These are phyloP conservation scores for Colletotrichum sp. DNA, from an alignment of 2,329 filamentous ascomycete species.

Conservation along the genomic window DNA sequence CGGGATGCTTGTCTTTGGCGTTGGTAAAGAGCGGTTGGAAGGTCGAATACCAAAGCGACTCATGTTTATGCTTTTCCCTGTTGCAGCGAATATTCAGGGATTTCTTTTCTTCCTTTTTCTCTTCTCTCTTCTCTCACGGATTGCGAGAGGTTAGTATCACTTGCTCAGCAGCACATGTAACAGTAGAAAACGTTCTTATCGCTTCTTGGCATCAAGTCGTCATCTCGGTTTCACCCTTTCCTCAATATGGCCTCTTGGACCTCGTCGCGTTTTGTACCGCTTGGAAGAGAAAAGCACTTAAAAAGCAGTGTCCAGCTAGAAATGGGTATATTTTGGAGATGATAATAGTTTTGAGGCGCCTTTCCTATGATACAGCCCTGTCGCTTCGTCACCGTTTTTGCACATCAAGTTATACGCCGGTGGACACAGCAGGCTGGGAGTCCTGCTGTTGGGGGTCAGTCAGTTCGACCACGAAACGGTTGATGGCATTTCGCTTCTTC, in stretches of 20 bases:
- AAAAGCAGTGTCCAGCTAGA: not conserved
- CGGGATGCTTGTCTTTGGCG: not conserved
- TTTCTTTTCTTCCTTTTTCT: not conserved
- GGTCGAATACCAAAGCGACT: not conserved
- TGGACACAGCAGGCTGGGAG: not conserved
- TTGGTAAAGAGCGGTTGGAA: slow-evolving; percentile 3
- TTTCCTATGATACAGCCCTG: not conserved
- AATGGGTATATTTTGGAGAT: not conserved
- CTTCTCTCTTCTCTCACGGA: not conserved
- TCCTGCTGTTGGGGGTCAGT: slow-evolving; percentile 16
- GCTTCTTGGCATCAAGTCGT: not conserved
- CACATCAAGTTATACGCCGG: not conserved
- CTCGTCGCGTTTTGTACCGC: not conserved
- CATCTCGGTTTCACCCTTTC: not conserved
- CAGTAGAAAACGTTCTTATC: not conserved
- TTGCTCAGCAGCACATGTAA: not conserved
- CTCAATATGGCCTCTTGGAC: not conserved
- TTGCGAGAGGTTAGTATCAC: not conserved
- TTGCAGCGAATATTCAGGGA: not conserved
- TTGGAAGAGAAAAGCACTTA: not conserved
- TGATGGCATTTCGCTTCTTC: slow-evolving; percentile 31
- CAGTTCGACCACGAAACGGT: slow-evolving; percentile 28
- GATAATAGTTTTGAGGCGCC: not conserved
- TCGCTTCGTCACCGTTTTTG: not conserved
- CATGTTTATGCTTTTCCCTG: not conserved